Conservation (phyloP, 2,329 filamentous ascomycete species). For the Epichloe festucae region DNA sequence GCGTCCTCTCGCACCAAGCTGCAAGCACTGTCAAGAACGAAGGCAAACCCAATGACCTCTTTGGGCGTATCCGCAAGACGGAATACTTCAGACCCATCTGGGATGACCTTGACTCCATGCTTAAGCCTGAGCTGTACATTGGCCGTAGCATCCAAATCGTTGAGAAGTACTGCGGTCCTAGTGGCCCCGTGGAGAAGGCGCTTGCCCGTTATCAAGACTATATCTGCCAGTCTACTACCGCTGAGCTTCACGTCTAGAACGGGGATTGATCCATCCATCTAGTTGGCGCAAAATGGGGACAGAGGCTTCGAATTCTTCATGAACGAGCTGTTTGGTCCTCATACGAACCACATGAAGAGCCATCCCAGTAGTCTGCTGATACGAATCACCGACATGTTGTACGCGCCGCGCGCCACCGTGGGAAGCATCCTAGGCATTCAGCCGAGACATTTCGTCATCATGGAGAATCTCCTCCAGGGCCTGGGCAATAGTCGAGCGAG, state of each 20-base stretch:
- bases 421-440: slow-evolving; percentile 47
- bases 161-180: slow-evolving; percentile 29
- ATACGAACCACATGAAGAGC: slow-evolving; percentile 48
- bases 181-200: slow-evolving; percentile 25
- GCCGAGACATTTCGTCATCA: slow-evolving; percentile 61
- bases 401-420: slow-evolving; percentile 40
- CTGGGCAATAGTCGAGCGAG: slow-evolving; percentile 28
- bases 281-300: slow-evolving; percentile 21
- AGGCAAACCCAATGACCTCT: slow-evolving; percentile 67
- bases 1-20: slow-evolving; percentile 68
- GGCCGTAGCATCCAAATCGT: slow-evolving; percentile 33
- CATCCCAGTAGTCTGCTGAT: slow-evolving; percentile 51
- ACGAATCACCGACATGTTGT: slow-evolving; percentile 58
- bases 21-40: slow-evolving; percentile 42
- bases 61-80: slow-evolving; percentile 59
- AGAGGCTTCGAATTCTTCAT: slow-evolving; percentile 58
- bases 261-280: too few relatives aligned
- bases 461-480: slow-evolving; percentile 62
- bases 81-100: slow-evolving; percentile 65
- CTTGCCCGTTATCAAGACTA: slow-evolving; percentile 24
- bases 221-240: slow-evolving; percentile 13
- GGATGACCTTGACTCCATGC: slow-evolving; percentile 52
- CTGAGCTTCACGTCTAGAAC: slow-evolving; percentile 4
- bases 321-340: slow-evolving; percentile 50
- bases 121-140: slow-evolving; percentile 45